These are phyloP conservation scores for Corymbia calophylla DNA, from an alignment of 441 rosid species.

Conservation along the genomic window DNA sequence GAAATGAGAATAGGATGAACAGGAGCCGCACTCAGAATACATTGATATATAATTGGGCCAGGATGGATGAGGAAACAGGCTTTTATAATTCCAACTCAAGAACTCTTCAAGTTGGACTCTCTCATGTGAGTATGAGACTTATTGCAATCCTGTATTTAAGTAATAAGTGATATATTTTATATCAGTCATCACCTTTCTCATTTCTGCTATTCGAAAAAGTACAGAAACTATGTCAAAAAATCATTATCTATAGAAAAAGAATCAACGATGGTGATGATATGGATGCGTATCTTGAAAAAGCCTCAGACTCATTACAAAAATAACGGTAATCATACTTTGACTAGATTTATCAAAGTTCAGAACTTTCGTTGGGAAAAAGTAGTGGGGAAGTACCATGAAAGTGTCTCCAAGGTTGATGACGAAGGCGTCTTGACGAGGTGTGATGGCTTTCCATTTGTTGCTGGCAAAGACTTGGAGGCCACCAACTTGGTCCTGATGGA, in stretches of 20 bases:
- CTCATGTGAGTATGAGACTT: neutral
- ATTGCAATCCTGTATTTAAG: neutral
- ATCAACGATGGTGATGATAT: neutral
- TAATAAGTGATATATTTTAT: neutral
- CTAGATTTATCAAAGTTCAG: neutral
- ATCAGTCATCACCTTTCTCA: neutral
- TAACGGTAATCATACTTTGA: neutral
- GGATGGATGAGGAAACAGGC: neutral
- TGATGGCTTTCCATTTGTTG: slow-evolving; percentile 45
- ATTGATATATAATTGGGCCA: neutral
- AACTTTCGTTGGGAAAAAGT: neutral
- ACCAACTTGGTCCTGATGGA: slow-evolving; percentile 70
- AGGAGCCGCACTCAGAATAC: neutral
- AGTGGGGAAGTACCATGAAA: slow-evolving; percentile 36
- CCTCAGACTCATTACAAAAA: neutral
- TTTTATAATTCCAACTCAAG: neutral
- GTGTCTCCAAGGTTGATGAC: slow-evolving; percentile 78
- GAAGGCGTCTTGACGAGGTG: slow-evolving; percentile 45
- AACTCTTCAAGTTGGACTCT: neutral
- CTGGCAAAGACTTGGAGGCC: slow-evolving; percentile 58
- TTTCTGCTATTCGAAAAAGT: neutral
- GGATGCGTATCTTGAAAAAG: neutral
- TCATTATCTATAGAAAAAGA: neutral
- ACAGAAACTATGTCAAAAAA: too few relatives aligned
- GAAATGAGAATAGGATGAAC: neutral